These are phyloP conservation scores for Penicillium sp. DNA, from an alignment of 2,329 filamentous ascomycete species.

Conservation along the genomic window DNA sequence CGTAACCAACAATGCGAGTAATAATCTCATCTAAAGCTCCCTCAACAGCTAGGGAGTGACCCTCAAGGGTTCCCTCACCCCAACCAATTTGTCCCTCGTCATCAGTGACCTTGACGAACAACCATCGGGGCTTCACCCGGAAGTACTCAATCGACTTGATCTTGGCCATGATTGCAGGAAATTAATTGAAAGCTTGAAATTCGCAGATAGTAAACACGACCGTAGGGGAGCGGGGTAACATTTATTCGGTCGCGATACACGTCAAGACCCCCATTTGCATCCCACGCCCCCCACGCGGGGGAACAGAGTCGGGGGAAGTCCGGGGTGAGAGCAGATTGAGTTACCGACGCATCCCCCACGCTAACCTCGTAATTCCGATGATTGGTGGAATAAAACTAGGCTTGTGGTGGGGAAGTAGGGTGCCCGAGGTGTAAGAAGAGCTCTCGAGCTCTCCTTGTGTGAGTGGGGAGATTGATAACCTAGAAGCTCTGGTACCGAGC, in stretches of 20 bases:
- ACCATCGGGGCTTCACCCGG: slow-evolving; percentile 72
- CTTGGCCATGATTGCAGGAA: slow-evolving; percentile 54
- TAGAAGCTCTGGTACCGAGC: background rate
- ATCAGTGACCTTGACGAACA: slow-evolving; percentile 77
- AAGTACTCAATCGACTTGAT: slow-evolving; percentile 72
- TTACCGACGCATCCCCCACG: background rate
- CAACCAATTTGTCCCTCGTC: slow-evolving; percentile 67
- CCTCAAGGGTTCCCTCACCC: slow-evolving; percentile 75
- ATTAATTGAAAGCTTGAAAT: background rate
- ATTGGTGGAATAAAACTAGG: slow-evolving; percentile 19
- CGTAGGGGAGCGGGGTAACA: background rate
- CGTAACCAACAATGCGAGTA: slow-evolving; percentile 62
- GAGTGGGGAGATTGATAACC: background rate
- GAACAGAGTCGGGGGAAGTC: slow-evolving; percentile 13
- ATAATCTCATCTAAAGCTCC: slow-evolving; percentile 70
- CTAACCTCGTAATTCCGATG: background rate
- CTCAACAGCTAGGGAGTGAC: slow-evolving; percentile 72
- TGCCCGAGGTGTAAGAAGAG: background rate
- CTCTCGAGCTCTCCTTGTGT: background rate
- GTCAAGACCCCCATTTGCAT: slow-evolving; percentile 3
- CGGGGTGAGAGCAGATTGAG: slow-evolving; percentile 6
- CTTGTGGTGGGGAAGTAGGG: background rate
- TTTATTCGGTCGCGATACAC: slow-evolving; percentile 7
- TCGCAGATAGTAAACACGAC: background rate
- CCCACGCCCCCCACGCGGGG: slow-evolving; percentile 20